Evolutionary conservation across 2,329 filamentous ascomycete species (phyloP).

Genomic region (Colletotrichum sp.): DNA sequence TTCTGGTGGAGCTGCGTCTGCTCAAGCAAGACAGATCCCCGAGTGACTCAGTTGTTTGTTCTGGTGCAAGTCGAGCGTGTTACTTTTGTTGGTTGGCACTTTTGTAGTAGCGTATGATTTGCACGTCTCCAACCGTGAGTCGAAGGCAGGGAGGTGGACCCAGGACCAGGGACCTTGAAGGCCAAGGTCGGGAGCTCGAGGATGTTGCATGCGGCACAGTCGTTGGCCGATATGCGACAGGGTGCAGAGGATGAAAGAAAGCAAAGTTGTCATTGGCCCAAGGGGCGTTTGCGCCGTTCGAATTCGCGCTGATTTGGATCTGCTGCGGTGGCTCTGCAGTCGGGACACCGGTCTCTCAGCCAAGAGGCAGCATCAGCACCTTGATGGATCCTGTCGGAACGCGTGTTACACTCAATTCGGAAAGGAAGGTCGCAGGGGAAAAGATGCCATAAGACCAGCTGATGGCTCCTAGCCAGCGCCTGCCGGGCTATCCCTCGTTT

Average conservation of each 20-base stretch:
- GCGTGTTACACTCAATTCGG: background rate
- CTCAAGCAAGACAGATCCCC: background rate
- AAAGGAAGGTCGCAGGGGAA: background rate
- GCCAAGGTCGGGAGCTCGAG: background rate
- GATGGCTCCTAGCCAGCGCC: background rate
- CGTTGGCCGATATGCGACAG: background rate
- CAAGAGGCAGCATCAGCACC: conserved; percentile 5
- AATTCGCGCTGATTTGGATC: background rate
- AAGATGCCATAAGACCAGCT: conserved; percentile 14
- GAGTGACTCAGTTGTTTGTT: background rate
- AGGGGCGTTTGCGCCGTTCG: background rate
- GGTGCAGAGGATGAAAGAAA: background rate
- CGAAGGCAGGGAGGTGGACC: background rate
- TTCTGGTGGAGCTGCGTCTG: background rate
- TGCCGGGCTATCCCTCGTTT: too few relatives aligned
- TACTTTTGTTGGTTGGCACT: background rate
- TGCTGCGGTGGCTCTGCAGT: background rate
- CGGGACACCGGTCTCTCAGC: background rate
- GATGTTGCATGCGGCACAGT: conserved; percentile 5
- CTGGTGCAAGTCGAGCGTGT: background rate
- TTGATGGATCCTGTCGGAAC: conserved; percentile 10
- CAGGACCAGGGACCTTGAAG: conserved; percentile 3
- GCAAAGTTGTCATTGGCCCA: background rate
- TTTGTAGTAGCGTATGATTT: background rate
- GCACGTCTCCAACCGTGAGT: background rate